Conservation (phyloP, 2,329 filamentous ascomycete species). For the Talaromyces sp. region DNA sequence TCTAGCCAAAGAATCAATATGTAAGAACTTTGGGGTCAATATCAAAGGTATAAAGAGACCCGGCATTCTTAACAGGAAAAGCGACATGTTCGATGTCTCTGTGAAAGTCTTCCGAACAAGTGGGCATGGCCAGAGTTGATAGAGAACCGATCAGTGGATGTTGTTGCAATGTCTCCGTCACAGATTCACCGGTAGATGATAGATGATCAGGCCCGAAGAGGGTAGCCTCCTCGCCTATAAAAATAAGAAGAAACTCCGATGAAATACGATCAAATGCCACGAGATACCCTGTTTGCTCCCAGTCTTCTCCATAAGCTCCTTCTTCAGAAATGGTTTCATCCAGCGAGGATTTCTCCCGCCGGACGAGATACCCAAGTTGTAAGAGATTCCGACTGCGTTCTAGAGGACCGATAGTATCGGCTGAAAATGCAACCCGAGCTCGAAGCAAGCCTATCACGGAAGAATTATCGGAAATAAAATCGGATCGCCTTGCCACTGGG, state of each 20-base stretch:
- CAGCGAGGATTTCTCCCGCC: constrained; percentile 9
- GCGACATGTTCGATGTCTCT: constrained; percentile 2
- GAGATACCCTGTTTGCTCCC: constrained; percentile 30
- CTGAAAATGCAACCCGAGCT: constrained; percentile 16
- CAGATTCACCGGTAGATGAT: background rate
- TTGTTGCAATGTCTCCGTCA: background rate
- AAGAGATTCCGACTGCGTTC: constrained; percentile 25
- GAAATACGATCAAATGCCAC: constrained; percentile 30
- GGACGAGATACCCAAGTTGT: constrained; percentile 31
- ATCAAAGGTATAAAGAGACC: constrained; percentile 19
- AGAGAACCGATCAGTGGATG: constrained; percentile 11
- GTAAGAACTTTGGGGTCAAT: constrained; percentile 20
- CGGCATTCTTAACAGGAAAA: constrained; percentile 3
- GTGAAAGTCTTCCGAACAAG: constrained; percentile 1
- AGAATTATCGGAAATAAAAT: constrained; percentile 7
- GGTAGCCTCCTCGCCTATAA: constrained; percentile 20
- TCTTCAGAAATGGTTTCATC: background rate
- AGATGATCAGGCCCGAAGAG: constrained; percentile 18
- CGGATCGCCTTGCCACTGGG: constrained; percentile 24
- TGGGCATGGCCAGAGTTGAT: constrained; percentile 6
- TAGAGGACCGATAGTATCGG: constrained; percentile 16
- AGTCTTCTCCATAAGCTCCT: constrained; percentile 11
- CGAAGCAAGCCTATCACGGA: constrained; percentile 28
- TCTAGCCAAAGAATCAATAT: background rate
- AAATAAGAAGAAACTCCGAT: constrained; percentile 24